Conservation (phyloP, 768 basidiomycete species). For the Lentinus tigrinus region DNA sequence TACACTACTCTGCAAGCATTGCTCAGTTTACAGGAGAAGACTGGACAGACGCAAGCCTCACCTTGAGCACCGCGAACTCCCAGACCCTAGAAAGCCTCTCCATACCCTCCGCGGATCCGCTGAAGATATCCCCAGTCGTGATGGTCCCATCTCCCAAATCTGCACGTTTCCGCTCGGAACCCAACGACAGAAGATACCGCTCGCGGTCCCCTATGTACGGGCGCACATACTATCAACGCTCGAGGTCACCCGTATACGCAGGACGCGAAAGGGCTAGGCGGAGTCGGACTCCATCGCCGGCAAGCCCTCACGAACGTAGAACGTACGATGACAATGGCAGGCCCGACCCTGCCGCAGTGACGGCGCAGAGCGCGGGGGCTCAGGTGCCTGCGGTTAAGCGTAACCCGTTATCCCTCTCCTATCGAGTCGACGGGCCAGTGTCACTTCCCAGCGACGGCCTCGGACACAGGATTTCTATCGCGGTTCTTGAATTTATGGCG, state of each 20-base stretch:
- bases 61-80: conserved; percentile 49
- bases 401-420: conserved; percentile 52
- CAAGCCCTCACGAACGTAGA: too few species aligned
- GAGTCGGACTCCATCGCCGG: not conserved
- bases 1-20: conserved; percentile 57
- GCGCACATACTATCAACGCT: too few species aligned
- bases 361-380: too few species aligned
- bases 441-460: conserved; percentile 55
- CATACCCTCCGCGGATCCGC: not conserved
- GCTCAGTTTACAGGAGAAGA: conserved; percentile 60
- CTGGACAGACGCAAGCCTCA: conserved; percentile 51
- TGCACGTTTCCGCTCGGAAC: not conserved
- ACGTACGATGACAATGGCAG: too few species aligned
- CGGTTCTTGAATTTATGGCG: conserved; percentile 46
- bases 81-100: conserved; percentile 33
- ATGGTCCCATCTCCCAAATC: not conserved
- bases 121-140: not conserved
- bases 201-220: too few species aligned
- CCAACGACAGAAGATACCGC: too few species aligned
- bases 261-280: too few species aligned
- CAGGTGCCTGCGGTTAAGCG: conserved; percentile 25
- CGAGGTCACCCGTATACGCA: too few species aligned
- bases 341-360: too few species aligned
- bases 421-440: conserved; percentile 46
- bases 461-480: conserved; percentile 55